Base-by-base conservation (phyloP, 75 land plant species). In the Isoetes taiwanensis region DNA sequence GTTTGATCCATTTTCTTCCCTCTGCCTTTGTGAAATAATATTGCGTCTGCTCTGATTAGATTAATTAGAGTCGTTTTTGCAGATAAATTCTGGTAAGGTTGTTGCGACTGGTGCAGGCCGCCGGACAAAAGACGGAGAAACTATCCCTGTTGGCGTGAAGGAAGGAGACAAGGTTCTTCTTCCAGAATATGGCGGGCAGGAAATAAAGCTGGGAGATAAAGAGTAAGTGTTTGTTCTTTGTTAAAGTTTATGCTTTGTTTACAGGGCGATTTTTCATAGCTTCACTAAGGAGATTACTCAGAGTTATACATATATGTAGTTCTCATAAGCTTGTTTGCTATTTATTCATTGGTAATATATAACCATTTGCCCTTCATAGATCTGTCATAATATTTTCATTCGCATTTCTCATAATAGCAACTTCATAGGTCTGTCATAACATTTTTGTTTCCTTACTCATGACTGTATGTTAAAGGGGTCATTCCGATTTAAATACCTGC, bases 81-180 rank as follows among this genome's bases (percentile, higher is more conserved):
- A 87, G 94, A 46, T 84, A 40, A 88, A 88, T 63, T 78, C 90
- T 1, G 90, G 90, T 16, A 84, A 64, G 30, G 89, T 87, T 37
- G 61, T 87, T 27, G 84, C 84, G 2, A 76, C 75, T 40, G 95
- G 90, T 0, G 78, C 89, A 0, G 82, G 95, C 5, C 59, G 57
- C 10, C 66, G 68, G 28, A 65, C 57, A 50, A 78, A 48, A 34
- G 70, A 68, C 1, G 94, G 94, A 31, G 72, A 81, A 0, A 10
- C 52, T 5, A 73, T 84, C 28, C 94, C 94, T 43, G 75, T 80
- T 46, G n/a, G 64, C 33, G 65, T 84, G 14, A 83, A 87, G 67
- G 82, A 84, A 59, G 94, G 94, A 20, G 89, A 87, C 25, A 41
- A 64, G 41, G 94, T 87, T 40, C 89, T 87, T 23, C 71, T 87